Conservation (phyloP, 371 early-diverging fungal genomes). For the Umbelopsis sp. region DNA sequence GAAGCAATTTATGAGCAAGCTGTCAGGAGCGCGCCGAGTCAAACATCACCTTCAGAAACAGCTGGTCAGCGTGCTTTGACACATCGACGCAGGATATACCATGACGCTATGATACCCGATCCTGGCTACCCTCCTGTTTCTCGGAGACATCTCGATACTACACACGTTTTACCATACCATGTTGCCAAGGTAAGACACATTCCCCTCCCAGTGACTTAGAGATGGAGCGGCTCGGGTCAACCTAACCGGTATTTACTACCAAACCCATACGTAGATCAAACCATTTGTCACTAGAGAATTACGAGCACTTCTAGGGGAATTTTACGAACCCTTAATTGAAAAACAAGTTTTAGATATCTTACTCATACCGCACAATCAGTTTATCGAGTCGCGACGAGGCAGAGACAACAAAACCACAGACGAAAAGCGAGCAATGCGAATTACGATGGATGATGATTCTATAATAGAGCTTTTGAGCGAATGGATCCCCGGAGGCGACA, state of each 20-base stretch:
- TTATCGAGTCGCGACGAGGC: slow-evolving; percentile 5
- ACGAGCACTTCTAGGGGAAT: slow-evolving; percentile 30
- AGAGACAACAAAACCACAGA: neutral
- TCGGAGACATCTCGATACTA: slow-evolving; percentile 21
- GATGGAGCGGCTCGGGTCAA: no score
- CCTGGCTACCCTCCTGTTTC: slow-evolving; percentile 31
- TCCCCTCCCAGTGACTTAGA: no score
- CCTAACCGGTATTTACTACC: no score
- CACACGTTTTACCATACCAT: slow-evolving; percentile 35
- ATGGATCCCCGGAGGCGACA: slow-evolving; percentile 36
- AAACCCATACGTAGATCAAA: slow-evolving; percentile 21
- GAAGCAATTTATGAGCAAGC: neutral
- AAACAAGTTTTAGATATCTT: slow-evolving; percentile 36
- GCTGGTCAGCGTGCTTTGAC: neutral
- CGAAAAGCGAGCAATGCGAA: neutral
- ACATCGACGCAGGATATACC: slow-evolving; percentile 5
- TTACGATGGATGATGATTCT: slow-evolving; percentile 30
- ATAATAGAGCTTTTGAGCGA: slow-evolving; percentile 31
- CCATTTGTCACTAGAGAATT: slow-evolving; percentile 39
- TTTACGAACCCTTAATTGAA: slow-evolving; percentile 32
- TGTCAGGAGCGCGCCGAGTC: neutral
- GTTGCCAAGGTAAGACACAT: slow-evolving; percentile 36
- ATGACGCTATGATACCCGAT: neutral
- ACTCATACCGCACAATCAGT: slow-evolving; percentile 32
- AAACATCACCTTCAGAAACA: neutral